These are phyloP conservation scores for Luffa acutangula DNA, from an alignment of 306 rosid species.

Conservation along the genomic window DNA sequence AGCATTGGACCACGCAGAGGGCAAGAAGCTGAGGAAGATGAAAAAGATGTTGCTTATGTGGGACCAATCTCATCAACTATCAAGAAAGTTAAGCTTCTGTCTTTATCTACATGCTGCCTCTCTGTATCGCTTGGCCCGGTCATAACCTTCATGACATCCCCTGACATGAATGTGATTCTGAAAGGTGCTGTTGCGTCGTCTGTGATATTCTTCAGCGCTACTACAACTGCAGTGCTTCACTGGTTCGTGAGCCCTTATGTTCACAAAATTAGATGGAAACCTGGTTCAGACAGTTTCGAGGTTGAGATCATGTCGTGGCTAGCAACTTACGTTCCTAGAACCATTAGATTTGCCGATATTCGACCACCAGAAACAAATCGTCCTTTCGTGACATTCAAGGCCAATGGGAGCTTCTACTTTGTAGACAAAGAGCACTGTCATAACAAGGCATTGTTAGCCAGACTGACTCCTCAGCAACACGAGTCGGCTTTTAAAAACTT, in stretches of 20 bases:
- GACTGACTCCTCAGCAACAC: constrained; percentile 49
- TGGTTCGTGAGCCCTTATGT: constrained; percentile 83
- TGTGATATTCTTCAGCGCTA: constrained; percentile 64
- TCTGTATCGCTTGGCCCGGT: constrained; percentile 88
- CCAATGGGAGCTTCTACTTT: constrained; percentile 61
- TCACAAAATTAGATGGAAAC: constrained; percentile 79
- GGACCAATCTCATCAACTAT: constrained; percentile 83
- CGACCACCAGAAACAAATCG: constrained; percentile 62
- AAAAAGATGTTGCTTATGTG: constrained; percentile 48
- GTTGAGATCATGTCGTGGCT: constrained; percentile 85
- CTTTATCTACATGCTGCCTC: constrained; percentile 91
- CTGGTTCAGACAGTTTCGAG: constrained; percentile 76
- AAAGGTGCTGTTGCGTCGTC: constrained; percentile 86
- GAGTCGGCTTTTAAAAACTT: constrained; percentile 56
- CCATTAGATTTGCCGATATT: constrained; percentile 69
- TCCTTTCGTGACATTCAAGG: constrained; percentile 79
- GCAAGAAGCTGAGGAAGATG: constrained; percentile 31
- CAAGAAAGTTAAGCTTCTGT: constrained; percentile 82
- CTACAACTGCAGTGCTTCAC: constrained; percentile 66
- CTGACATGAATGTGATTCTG: constrained; percentile 82
- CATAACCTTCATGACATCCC: constrained; percentile 86
- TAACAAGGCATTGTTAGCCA: constrained; percentile 73
- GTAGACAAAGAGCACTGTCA: constrained; percentile 74
- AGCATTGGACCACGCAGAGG: constrained; percentile 75
- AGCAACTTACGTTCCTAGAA: constrained; percentile 35